These are phyloP conservation scores for Schrenkiella parvula DNA, from an alignment of 345 rosid genomes.

Conservation along the genomic window DNA sequence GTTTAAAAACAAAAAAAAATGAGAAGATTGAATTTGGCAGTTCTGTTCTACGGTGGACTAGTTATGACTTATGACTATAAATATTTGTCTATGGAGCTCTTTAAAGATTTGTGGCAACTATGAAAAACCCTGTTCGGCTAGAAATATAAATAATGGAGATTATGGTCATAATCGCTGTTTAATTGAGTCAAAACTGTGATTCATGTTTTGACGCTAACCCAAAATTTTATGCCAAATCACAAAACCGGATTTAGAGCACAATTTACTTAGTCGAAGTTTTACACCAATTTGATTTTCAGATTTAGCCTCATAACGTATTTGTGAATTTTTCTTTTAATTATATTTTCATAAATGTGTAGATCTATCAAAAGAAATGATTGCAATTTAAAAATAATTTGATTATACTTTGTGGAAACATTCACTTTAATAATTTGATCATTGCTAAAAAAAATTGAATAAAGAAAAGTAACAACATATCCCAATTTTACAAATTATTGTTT, in stretches of 20 bases:
- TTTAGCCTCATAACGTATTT: not conserved
- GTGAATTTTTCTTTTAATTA: not conserved
- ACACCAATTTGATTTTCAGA: not conserved
- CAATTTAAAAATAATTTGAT: not conserved
- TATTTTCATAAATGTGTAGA: not conserved
- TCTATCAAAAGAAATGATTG: not conserved
- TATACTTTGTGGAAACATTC: not conserved
- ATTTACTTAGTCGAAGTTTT: not conserved
- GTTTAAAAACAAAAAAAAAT: not conserved
- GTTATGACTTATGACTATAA: not conserved
- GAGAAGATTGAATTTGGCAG: not conserved
- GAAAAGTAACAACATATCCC: not conserved
- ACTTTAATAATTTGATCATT: not conserved
- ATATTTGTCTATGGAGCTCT: not conserved
- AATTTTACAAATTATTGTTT: too few relatives aligned
- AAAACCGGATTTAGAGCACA: not conserved
- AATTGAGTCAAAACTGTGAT: not conserved
- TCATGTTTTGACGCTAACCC: not conserved
- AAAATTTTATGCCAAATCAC: not conserved
- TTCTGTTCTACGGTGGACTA: not conserved
- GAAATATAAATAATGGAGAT: not conserved
- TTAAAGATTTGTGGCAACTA: not conserved
- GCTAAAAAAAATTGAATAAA: not conserved
- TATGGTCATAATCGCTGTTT: not conserved
- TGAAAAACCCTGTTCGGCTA: not conserved